Conservation (phyloP, 2,329 filamentous ascomycete species). For the Pseudocercospora pini-densiflorae region DNA sequence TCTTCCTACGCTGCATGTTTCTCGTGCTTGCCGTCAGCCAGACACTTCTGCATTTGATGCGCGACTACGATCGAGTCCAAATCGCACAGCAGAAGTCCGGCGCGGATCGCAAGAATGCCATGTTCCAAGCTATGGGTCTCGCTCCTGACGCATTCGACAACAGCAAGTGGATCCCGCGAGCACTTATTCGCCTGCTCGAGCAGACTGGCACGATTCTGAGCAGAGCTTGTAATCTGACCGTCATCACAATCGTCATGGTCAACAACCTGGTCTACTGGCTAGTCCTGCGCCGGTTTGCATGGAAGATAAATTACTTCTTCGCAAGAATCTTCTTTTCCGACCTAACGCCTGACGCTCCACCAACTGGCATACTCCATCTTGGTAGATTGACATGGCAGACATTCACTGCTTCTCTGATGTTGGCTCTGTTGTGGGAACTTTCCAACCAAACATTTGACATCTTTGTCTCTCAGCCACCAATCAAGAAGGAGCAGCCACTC, state of each 20-base stretch:
- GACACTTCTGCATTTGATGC: constrained; percentile 69
- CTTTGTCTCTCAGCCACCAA: constrained; percentile 78
- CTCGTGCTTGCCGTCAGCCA: constrained; percentile 71
- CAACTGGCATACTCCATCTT: constrained; percentile 56
- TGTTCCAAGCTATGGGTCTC: constrained; percentile 3
- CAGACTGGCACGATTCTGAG: constrained; percentile 24
- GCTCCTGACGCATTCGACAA: constrained; percentile 3
- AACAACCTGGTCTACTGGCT: constrained; percentile 62
- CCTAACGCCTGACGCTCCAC: constrained; percentile 69
- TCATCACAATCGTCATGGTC: constrained; percentile 26
- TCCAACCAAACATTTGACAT: constrained; percentile 77
- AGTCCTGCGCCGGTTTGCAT: constrained; percentile 66
- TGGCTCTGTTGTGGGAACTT: constrained; percentile 75
- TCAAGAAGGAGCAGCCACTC: constrained; percentile 83
- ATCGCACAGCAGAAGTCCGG: constrained; percentile 39
- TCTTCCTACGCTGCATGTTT: constrained; percentile 77
- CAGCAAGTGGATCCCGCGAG: constrained; percentile 10
- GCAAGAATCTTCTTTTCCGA: constrained; percentile 72
- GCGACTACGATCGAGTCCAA: constrained; percentile 70
- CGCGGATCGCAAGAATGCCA: background rate
- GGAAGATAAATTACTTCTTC: constrained; percentile 72
- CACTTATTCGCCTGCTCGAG: constrained; percentile 9
- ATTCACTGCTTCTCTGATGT: constrained; percentile 64
- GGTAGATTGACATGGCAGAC: constrained; percentile 28
- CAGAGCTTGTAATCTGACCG: constrained; percentile 25